Evolutionary conservation across 2,329 filamentous ascomycete species (phyloP).

Genomic region (Fusarium subtropicale): DNA sequence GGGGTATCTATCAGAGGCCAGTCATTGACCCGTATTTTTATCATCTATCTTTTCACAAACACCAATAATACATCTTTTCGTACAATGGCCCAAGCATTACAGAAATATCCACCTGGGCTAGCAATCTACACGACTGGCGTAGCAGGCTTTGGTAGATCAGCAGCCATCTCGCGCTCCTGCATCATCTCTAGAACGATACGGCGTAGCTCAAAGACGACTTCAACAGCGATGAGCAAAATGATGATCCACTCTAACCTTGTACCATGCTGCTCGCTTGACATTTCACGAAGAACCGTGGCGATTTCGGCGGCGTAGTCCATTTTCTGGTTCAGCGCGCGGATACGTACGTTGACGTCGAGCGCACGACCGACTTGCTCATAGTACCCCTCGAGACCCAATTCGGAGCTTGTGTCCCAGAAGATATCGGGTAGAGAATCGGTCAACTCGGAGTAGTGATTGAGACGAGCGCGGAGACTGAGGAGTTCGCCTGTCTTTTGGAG

Average conservation of each 20-base stretch:
- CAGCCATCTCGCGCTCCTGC: conserved; percentile 51
- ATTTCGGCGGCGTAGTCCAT: conserved; percentile 99
- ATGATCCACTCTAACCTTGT: conserved; percentile 94
- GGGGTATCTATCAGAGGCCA: conserved; percentile 43
- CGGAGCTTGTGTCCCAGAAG: conserved; percentile 93
- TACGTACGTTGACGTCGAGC: conserved; percentile 90
- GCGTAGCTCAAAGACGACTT: conserved; percentile 88
- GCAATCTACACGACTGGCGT: not conserved
- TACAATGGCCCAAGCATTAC: conserved; percentile 1
- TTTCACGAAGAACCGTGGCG: conserved; percentile 86
- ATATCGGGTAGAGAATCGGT: conserved; percentile 95
- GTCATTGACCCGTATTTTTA: not conserved
- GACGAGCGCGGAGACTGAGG: conserved; percentile 85
- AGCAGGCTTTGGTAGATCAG: conserved; percentile 22
- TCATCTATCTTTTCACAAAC: conserved; percentile 8
- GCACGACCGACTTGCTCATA: conserved; percentile 93
- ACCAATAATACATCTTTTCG: conserved; percentile 14
- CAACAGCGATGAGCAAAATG: conserved; percentile 90
- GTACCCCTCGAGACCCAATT: conserved; percentile 91
- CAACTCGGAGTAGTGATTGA: conserved; percentile 97
- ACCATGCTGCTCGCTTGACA: conserved; percentile 90
- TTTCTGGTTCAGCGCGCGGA: conserved; percentile 92
- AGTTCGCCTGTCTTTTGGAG: conserved; percentile 94
- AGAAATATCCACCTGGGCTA: not conserved
- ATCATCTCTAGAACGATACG: conserved; percentile 74